Evolutionary conservation across 441 rosid genomes (phyloP).

Genomic region (Erysimum cheiri): DNA sequence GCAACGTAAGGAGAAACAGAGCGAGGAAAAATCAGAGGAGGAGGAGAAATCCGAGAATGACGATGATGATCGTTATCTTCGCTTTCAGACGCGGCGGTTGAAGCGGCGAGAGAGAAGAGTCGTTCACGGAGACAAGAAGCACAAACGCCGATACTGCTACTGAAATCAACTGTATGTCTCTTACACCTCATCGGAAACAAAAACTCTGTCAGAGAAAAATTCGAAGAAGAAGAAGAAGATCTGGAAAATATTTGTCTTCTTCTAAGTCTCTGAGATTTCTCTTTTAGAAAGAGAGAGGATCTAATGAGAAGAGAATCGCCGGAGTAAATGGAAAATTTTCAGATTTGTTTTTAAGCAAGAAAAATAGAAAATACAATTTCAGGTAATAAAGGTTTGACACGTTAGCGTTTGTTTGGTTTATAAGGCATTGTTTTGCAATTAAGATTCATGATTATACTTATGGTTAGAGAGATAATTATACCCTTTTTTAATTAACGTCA

Average conservation of each 20-base stretch:
- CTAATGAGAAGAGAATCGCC: constrained; percentile 31
- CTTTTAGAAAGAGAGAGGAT: constrained; percentile 23
- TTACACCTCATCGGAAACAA: constrained; percentile 73
- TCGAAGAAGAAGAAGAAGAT: constrained; percentile 28
- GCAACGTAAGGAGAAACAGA: constrained; percentile 85
- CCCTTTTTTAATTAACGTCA: constrained; percentile 16
- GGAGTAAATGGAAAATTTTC: constrained; percentile 34
- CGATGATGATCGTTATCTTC: constrained; percentile 45
- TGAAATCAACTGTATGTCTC: constrained; percentile 66
- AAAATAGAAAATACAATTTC: constrained; percentile 16
- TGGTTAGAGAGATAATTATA: constrained; percentile 32
- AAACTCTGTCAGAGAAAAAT: background rate
- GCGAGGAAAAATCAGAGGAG: constrained; percentile 67
- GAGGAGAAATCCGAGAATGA: constrained; percentile 44
- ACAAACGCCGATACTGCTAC: constrained; percentile 82
- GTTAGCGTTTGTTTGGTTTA: constrained; percentile 27
- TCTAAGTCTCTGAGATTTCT: constrained; percentile 26
- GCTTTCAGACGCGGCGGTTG: constrained; percentile 53
- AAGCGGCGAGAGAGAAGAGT: constrained; percentile 60
- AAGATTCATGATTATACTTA: constrained; percentile 36
- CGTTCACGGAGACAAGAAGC: constrained; percentile 91
- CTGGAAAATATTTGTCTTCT: constrained; percentile 29
- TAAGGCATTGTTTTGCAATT: background rate
- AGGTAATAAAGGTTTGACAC: constrained; percentile 41
- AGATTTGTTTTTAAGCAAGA: constrained; percentile 25